Conservation (phyloP, 768 basidiomycete species). For the Xerocomellus chrysenteron region DNA sequence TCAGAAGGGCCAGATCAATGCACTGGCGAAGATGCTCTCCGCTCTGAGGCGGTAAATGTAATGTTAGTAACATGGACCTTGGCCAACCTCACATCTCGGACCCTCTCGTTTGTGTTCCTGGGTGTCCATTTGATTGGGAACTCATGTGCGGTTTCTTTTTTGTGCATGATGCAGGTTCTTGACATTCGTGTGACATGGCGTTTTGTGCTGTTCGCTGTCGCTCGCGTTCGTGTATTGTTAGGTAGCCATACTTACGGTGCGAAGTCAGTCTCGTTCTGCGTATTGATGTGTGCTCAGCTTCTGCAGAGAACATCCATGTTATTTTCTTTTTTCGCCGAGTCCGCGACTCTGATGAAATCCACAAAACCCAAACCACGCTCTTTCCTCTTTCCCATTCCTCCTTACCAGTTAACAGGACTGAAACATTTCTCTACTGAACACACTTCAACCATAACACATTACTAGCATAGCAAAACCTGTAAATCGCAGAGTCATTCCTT, state of each 20-base stretch:
- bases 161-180: conserved; percentile 33
- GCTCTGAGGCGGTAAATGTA: conserved; percentile 61
- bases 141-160: conserved; percentile 20
- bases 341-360: conserved; percentile 26
- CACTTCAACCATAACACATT: conserved; percentile 17
- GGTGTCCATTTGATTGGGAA: conserved; percentile 12
- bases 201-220: conserved; percentile 33
- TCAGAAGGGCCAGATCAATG: conserved; percentile 86
- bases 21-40: conserved; percentile 89
- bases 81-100: not conserved
- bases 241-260: conserved; percentile 48
- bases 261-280: conserved; percentile 29
- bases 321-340: conserved; percentile 15
- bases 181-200: conserved; percentile 20
- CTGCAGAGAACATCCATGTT: not conserved
- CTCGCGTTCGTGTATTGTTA: conserved; percentile 52
- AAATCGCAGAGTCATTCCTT: conserved; percentile 29
- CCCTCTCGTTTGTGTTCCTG: not conserved
- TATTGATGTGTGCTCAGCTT: conserved; percentile 25
- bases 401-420: conserved; percentile 27
- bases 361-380: conserved; percentile 25
- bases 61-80: conserved; percentile 27
- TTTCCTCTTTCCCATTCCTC: conserved; percentile 15
- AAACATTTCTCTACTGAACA: conserved; percentile 23
- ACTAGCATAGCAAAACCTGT: conserved; percentile 29